Evolutionary conservation across 805 yeast species (phyloP), one percentile per base, ranked within the genome.

Genomic region (Candida boleticola): DNA sequence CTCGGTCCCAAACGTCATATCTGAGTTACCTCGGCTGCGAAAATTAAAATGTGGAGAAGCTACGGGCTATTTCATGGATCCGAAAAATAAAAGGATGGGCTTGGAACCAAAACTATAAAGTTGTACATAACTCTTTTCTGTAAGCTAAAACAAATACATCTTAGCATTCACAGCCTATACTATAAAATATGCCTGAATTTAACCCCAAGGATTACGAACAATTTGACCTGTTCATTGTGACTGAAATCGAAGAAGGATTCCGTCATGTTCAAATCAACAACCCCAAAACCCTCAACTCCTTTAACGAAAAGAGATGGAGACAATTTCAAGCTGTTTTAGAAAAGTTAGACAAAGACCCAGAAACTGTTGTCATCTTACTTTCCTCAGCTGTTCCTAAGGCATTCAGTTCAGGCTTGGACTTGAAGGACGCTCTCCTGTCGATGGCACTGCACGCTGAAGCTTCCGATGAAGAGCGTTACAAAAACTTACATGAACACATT

Each of bases 321-420:
- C 81, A 82, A 45, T 83, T 76, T 55, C 64, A 72, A 37, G 63
- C 60, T 3, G 61, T 83, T 6, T 68, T 85, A 44, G 52, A 58
- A 16, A 47, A 51, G 32, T 64, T 85, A 19, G 79, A 76, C 36
- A 39, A 48, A 3, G 73, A 70, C 36, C 60, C 71, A 2, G 62
- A 61, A 1, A 73, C 81, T 20, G 74, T 77, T 19, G 78, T 73
- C 6, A 76, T 83, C 23, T 49, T 71, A 31, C 71, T 86, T 5
- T 64, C 85, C 0, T 73, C 81, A 1, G 81, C 83, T 0, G 64
- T 56, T 1, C 84, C 84, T 6, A 61, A 61, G 19, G 70, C 82
- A 2, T 82, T 86, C 53, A 68, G 81, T 21, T 69, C 87, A 3
- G 95, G 95, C 0, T 68, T 85, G 47, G 83, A 86, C 55, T 57